Evolutionary conservation across 306 rosid genomes (phyloP), one percentile per base, ranked within the genome.

Genomic region (Medicago lupulina): DNA sequence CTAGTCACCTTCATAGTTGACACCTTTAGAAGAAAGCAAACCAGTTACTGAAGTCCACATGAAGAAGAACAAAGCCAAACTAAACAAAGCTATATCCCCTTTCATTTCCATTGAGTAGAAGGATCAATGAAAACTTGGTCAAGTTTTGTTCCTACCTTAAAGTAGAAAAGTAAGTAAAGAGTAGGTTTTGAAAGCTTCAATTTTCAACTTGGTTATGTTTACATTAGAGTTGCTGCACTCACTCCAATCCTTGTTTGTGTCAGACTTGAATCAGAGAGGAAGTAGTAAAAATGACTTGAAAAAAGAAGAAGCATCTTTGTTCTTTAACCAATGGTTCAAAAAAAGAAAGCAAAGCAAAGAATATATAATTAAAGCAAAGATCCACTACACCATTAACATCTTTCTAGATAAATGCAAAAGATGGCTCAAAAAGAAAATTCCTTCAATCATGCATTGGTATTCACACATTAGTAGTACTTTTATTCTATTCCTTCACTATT

Each of bases 1-100:
- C n/a, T 55, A 55, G 10, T 4, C 76, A 96, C 99, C 99, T 96
- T 96, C 99, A 79, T 39, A 82, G 85, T 96, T 96, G 80, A 92
- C 89, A 73, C 99, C 99, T 82, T 88, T 81, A 43, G 96, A 71
- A 75, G 98, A 84, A 78, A 96, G 94, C 81, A 86, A 76, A 39
- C 46, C 88, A 83, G 68, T 16, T 17, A 74, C 88, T 55, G 85
- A 84, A 78, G 73, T 79, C 85, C 88, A 87, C 31, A 86, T 70
- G 79, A 79, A 23, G 28, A 23, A 87, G 73, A 87, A 61, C 68
- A 88, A 66, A 60, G 73, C 85, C 63, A 86, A 73, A 74, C 77
- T 81, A 62, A 77, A 79, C 76, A 84, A 78, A 76, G 57, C 46
- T 31, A 65, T 49, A 41, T 61, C 16, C 53, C 78, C 62, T 80